A percentile compares a stretch with the other conserved stretches of the same genome.
phyloP scores from a whole-genome alignment of 331 rosid genomes.

The Rhamnella rubrinervis region DNA sequence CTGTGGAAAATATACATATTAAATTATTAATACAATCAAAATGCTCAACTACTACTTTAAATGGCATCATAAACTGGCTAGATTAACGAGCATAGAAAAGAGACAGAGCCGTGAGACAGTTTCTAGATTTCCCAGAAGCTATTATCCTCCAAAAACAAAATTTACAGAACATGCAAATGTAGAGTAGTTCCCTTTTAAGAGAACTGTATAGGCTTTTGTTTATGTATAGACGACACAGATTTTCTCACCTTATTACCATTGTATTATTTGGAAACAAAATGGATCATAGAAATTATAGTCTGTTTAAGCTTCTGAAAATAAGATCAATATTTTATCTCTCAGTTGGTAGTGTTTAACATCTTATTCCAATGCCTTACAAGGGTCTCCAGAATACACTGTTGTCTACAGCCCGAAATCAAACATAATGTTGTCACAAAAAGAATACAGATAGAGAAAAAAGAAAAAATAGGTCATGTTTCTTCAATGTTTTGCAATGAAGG shows the following conservation, averaged over 20 bases:
- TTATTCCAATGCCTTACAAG: not conserved
- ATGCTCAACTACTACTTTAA: not conserved
- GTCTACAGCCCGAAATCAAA: not conserved
- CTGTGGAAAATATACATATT: conserved; percentile 45
- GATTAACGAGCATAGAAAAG: not conserved
- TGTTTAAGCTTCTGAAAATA: not conserved
- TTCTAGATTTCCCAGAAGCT: not conserved
- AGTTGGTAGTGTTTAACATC: not conserved
- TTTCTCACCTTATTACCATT: not conserved
- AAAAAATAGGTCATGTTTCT: too few relatives aligned
- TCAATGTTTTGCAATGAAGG: too few relatives aligned
- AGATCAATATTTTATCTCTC: not conserved
- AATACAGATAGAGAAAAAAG: not conserved
- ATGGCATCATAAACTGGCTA: not conserved
- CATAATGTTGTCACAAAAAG: not conserved
- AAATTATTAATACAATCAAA: not conserved
- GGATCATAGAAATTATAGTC: not conserved
- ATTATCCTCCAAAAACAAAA: not conserved
- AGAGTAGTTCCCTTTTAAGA: too few relatives aligned
- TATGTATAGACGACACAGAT: too few relatives aligned
- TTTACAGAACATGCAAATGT: too few relatives aligned
- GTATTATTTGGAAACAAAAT: too few relatives aligned
- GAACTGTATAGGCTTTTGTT: too few relatives aligned
- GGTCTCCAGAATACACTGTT: not conserved
- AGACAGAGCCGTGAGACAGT: not conserved